Evolutionary conservation across 805 yeast genomes (phyloP).

Genomic region (Starmerella bombicola): DNA sequence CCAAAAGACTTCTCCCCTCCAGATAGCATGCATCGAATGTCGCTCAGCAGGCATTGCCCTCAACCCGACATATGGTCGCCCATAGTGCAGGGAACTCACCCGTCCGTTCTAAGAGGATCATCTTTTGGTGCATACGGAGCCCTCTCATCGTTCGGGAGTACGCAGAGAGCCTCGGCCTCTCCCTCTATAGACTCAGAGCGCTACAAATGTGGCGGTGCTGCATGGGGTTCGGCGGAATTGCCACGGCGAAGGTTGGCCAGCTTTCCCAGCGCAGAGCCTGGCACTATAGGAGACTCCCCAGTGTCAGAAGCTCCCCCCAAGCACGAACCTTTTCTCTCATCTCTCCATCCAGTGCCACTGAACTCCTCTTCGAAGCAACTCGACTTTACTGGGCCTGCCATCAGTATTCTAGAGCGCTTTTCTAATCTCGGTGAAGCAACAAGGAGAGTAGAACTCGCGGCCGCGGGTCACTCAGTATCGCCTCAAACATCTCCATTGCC

Average conservation of each 20-base stretch:
- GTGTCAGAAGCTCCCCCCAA: slow-evolving; percentile 3
- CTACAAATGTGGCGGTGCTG: slow-evolving; percentile 21
- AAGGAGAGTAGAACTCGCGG: slow-evolving; percentile 16
- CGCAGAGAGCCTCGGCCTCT: slow-evolving; percentile 11
- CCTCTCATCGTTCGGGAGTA: not conserved
- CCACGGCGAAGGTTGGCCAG: slow-evolving; percentile 14
- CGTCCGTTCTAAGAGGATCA: slow-evolving; percentile 5
- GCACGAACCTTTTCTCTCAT: slow-evolving; percentile 15
- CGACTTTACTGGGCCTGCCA: slow-evolving; percentile 22
- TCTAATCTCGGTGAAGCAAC: slow-evolving; percentile 23
- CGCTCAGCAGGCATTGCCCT: not conserved
- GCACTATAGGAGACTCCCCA: slow-evolving; percentile 2
- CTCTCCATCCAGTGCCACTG: slow-evolving; percentile 4
- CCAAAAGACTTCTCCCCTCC: not conserved
- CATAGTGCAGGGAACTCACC: not conserved
- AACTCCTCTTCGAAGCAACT: not conserved
- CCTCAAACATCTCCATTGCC: slow-evolving; percentile 4
- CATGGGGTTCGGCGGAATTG: slow-evolving; percentile 23
- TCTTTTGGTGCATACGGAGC: slow-evolving; percentile 17
- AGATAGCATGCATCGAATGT: not conserved
- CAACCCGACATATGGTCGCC: slow-evolving; percentile 8
- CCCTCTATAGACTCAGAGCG: slow-evolving; percentile 19
- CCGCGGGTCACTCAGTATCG: slow-evolving; percentile 1
- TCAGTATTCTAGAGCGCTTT: slow-evolving; percentile 23
- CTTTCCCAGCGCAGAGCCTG: slow-evolving; percentile 13